Conservation (phyloP, 441 rosid genomes). For the Theobroma grandiflorum region DNA sequence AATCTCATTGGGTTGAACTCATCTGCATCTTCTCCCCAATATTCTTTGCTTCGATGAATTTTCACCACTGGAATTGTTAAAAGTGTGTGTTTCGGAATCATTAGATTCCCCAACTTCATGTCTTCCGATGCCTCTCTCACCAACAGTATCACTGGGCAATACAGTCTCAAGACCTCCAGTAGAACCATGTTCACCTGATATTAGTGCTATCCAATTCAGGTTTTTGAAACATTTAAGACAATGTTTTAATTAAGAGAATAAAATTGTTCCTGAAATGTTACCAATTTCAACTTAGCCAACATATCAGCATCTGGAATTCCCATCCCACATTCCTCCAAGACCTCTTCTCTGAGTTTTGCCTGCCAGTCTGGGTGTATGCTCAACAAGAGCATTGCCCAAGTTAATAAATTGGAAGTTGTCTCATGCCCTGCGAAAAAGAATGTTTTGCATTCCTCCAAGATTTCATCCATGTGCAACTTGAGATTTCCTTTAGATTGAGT, state of each 20-base stretch:
- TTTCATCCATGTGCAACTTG: constrained; percentile 47
- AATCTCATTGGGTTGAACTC: constrained; percentile 64
- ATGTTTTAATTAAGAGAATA: not conserved
- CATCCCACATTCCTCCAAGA: constrained; percentile 42
- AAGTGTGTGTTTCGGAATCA: constrained; percentile 50
- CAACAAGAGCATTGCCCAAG: constrained; percentile 63
- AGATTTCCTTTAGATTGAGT: not conserved
- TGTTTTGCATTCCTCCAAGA: constrained; percentile 74
- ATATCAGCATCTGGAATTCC: constrained; percentile 47
- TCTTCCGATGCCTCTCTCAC: constrained; percentile 44
- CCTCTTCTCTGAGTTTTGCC: constrained; percentile 51
- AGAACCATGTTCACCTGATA: constrained; percentile 68
- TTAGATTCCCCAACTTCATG: constrained; percentile 45
- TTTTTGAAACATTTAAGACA: not conserved
- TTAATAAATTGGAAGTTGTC: constrained; percentile 58
- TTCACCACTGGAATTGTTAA: constrained; percentile 39
- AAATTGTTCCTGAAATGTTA: constrained; percentile 29
- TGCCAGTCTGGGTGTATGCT: constrained; percentile 55
- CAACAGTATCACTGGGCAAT: constrained; percentile 46
- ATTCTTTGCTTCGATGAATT: constrained; percentile 53
- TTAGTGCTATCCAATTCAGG: not conserved
- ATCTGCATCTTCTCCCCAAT: constrained; percentile 66
- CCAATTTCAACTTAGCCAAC: constrained; percentile 54
- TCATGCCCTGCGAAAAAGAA: constrained; percentile 74
- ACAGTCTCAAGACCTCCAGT: constrained; percentile 64